Base-by-base conservation (phyloP, 768 basidiomycete genomes). In the Hypholoma fasciculare region DNA sequence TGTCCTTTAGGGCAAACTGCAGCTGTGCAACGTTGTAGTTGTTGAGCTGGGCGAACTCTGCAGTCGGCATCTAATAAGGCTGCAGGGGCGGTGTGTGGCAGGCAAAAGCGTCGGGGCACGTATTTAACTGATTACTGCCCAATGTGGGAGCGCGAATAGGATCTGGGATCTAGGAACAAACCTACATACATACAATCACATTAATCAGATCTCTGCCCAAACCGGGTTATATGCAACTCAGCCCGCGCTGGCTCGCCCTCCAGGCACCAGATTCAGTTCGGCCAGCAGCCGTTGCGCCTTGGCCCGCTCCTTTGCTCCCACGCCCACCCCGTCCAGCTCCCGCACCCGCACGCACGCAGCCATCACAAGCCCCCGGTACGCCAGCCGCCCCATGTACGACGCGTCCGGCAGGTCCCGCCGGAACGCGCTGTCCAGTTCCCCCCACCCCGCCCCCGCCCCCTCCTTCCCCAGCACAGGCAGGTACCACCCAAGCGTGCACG, bases 401-500 rank as follows among this genome's bases (percentile, higher is more conserved):
- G 83, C 88, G 74, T 98, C 92, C 49, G 96, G 96, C 49, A 99
- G 81, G 62, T 91, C 88, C 68, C 90, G 87, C 17, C 96, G 86
- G 80, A 96, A 98, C 68, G 89, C 88, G 14, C 78, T 76, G 73
- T 98, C 96, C 71, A 92, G 76, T 63, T 87, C 87, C 64, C 84
- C 78, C 93, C 94, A 97, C 50, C 68, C 73, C 64, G 84, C 84
- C 52, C 83, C 27, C 7, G 27, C 27, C 27, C 3, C 76, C 65
- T 87, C 86, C 63, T 82, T 78, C 57, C 91, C 85, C 52, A 95
- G 80, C 58, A 98, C 74, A 20, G 97, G 94, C 36, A 97, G 80
- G 72, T 99, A 98, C 90, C 94, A 96, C 6, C 92, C 92, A 11
- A 98, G 86, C 17, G 96, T 98, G 64, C 91, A 94, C 54, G 97